These are phyloP conservation scores for Chlorociboria aeruginascens DNA, from an alignment of 495 filamentous ascomycete species.

Conservation along the genomic window DNA sequence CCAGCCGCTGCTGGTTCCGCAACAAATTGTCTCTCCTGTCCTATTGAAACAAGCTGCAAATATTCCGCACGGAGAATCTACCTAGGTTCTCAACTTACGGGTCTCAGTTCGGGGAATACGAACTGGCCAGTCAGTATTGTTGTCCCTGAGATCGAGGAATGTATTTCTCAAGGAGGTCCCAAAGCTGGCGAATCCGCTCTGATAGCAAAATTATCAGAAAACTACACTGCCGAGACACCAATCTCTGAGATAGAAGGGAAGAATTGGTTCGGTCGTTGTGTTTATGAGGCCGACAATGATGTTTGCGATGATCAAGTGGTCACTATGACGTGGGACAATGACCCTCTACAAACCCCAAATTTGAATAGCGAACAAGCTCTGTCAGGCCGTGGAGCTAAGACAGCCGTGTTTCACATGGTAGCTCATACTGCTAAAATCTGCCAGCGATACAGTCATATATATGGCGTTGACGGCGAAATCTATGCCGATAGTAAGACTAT, in stretches of 20 bases:
- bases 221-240: conserved; percentile 49
- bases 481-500: conserved; percentile 61
- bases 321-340: conserved; percentile 72
- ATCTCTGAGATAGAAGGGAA: conserved; percentile 40
- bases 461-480: conserved; percentile 78
- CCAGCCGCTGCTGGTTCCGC: conserved; percentile 58
- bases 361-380: conserved; percentile 16
- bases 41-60: conserved; percentile 56
- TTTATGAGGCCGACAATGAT: conserved; percentile 84
- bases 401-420: conserved; percentile 86
- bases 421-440: conserved; percentile 82
- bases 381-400: conserved; percentile 55
- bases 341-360: conserved; percentile 24
- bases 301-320: conserved; percentile 89
- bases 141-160: conserved; percentile 80
- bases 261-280: conserved; percentile 88
- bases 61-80: conserved; percentile 83
- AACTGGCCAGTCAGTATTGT: conserved; percentile 83
- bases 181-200: conserved; percentile 33
- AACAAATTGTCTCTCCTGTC: conserved; percentile 82
- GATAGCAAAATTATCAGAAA: conserved; percentile 42
- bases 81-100: conserved; percentile 32
- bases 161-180: conserved; percentile 23
- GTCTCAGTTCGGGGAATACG: conserved; percentile 40
- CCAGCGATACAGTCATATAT: conserved; percentile 67